phyloP scores from a whole-genome alignment of 108 stramenopile genomes.

The Pseudonitzschia pungens region DNA sequence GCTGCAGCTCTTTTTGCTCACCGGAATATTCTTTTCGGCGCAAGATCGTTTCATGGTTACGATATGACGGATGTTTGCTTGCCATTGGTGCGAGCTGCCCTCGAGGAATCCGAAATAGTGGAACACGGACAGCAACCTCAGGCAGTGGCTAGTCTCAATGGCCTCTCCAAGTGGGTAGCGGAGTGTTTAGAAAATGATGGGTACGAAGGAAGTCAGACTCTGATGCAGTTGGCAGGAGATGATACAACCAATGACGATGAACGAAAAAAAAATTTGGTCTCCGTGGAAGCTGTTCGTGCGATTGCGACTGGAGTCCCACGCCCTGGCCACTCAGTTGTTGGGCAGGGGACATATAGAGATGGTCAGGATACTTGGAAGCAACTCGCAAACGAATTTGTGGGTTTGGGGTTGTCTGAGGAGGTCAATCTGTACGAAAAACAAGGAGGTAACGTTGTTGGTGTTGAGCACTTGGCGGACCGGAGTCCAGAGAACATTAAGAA shows the following conservation, averaged over 20 bases:
- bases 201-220: neutral
- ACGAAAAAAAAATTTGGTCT: slow-evolving; percentile 11
- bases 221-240: slow-evolving; percentile 4
- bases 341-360: slow-evolving; percentile 66
- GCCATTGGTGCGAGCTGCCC: slow-evolving; percentile 56
- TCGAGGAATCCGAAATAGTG: slow-evolving; percentile 50
- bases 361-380: slow-evolving; percentile 60
- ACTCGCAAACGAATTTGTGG: slow-evolving; percentile 61
- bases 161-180: slow-evolving; percentile 67
- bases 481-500: slow-evolving; percentile 56
- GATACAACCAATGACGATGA: slow-evolving; percentile 16
- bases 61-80: slow-evolving; percentile 42
- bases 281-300: slow-evolving; percentile 61
- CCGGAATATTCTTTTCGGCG: slow-evolving; percentile 72
- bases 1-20: slow-evolving; percentile 58
- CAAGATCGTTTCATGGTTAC: slow-evolving; percentile 35
- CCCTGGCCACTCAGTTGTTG: slow-evolving; percentile 65
- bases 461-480: slow-evolving; percentile 77
- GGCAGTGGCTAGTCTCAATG: slow-evolving; percentile 64
- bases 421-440: slow-evolving; percentile 54
- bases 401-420: slow-evolving; percentile 45
- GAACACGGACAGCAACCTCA: slow-evolving; percentile 78
- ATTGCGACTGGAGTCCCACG: slow-evolving; percentile 75
- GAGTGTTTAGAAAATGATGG: slow-evolving; percentile 38
- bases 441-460: slow-evolving; percentile 50